Evolutionary conservation across 306 rosid species (phyloP).

Genomic region (Hylodesmum podocarpum): DNA sequence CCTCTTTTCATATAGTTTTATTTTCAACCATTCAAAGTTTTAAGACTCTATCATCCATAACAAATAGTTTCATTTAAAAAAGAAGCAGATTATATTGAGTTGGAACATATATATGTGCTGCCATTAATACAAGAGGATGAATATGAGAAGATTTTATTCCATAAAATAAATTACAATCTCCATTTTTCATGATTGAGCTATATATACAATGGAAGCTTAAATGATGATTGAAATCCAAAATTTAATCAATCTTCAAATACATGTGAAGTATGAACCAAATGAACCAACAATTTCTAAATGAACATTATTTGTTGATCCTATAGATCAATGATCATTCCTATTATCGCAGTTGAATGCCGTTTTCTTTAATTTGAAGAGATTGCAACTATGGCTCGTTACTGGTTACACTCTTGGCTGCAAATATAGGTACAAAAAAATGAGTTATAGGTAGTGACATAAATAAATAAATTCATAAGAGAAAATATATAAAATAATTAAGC

Average conservation of each 20-base stretch:
- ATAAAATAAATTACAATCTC: slow-evolving; percentile 20
- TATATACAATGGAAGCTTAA: slow-evolving; percentile 26
- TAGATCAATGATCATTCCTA: slow-evolving; percentile 13
- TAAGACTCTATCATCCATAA: neutral
- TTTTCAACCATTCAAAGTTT: neutral
- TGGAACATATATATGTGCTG: neutral
- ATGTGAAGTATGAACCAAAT: too few relatives aligned
- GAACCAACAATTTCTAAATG: slow-evolving; percentile 6
- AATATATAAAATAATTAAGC: neutral
- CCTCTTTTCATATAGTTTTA: neutral
- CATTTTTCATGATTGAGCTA: neutral
- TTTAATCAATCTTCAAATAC: slow-evolving; percentile 9
- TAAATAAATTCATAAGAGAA: neutral
- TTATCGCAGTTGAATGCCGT: slow-evolving; percentile 4
- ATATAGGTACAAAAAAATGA: neutral
- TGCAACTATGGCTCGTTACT: neutral
- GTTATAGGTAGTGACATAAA: neutral
- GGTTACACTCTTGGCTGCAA: slow-evolving; percentile 45
- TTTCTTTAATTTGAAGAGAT: neutral
- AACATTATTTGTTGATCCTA: neutral
- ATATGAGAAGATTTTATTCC: neutral
- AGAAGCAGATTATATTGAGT: neutral
- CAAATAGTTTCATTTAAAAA: neutral
- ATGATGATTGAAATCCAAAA: slow-evolving; percentile 18
- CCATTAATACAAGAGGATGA: neutral